A percentile compares a stretch with the other conserved stretches of the same genome.
Evolutionary conservation across 768 basidiomycete genomes (phyloP).

Genomic region (Phlegmacium glaucopus): DNA sequence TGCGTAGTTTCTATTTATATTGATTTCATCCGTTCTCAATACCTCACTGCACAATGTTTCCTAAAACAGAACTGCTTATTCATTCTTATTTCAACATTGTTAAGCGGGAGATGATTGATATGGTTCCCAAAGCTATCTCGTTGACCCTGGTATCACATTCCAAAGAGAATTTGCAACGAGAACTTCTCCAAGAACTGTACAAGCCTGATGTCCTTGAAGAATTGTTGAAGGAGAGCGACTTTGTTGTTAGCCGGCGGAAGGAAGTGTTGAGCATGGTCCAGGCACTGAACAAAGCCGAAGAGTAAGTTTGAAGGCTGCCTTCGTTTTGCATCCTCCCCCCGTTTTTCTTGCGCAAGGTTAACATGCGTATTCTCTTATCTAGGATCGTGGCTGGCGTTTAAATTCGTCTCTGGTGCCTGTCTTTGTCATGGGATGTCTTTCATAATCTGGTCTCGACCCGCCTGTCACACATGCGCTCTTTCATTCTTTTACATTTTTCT

Average conservation of each 20-base stretch:
- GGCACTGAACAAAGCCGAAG: slow-evolving; percentile 95
- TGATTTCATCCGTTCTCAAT: not conserved
- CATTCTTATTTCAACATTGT: slow-evolving; percentile 98
- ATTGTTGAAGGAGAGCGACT: slow-evolving; percentile 91
- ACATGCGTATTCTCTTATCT: slow-evolving; percentile 5
- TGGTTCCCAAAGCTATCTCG: slow-evolving; percentile 96
- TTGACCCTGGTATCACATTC: slow-evolving; percentile 88
- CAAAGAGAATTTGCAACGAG: slow-evolving; percentile 93
- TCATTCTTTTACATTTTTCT: slow-evolving; percentile 1
- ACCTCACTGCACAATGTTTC: not conserved
- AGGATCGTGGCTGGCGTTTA: slow-evolving; percentile 33
- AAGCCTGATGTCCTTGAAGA: slow-evolving; percentile 96
- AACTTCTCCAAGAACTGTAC: slow-evolving; percentile 94
- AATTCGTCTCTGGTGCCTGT: slow-evolving; percentile 4
- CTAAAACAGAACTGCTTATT: slow-evolving; percentile 78
- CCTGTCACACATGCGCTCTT: slow-evolving; percentile 8
- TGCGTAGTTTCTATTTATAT: slow-evolving; percentile 29
- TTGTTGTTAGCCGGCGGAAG: slow-evolving; percentile 84
- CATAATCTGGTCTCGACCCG: not conserved
- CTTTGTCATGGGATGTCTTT: not conserved
- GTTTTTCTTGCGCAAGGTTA: not conserved
- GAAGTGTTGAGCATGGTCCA: slow-evolving; percentile 92
- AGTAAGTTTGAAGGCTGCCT: slow-evolving; percentile 50
- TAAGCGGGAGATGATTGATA: slow-evolving; percentile 99
- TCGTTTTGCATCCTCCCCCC: not conserved